Percentiles rank a stretch among this genome's conserved stretches.
Conservation (phyloP, 441 rosid species). For the Kokia cookei region DNA sequence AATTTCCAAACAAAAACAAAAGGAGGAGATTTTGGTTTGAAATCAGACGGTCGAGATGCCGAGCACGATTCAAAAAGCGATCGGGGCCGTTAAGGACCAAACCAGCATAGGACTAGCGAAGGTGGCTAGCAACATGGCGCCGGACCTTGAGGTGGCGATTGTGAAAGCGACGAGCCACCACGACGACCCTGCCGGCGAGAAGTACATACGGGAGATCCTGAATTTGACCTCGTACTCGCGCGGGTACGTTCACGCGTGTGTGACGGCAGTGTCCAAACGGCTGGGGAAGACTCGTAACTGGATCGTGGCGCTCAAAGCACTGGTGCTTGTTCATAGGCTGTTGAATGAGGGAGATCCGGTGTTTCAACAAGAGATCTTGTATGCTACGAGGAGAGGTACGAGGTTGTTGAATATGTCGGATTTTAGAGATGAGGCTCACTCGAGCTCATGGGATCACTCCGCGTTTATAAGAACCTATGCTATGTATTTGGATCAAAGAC, state of each 20-base stretch:
- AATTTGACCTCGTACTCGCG: constrained; percentile 69
- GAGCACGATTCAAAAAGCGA: constrained; percentile 83
- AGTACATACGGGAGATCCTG: constrained; percentile 67
- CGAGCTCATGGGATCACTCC: constrained; percentile 94
- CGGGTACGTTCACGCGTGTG: constrained; percentile 73
- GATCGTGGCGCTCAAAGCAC: constrained; percentile 85
- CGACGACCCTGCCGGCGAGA: constrained; percentile 85
- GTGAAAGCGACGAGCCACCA: constrained; percentile 98
- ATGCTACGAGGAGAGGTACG: constrained; percentile 76
- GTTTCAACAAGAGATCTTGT: constrained; percentile 75
- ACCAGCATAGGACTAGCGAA: constrained; percentile 90
- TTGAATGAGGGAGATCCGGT: constrained; percentile 71
- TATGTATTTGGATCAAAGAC: constrained; percentile 82
- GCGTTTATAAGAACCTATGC: constrained; percentile 86
- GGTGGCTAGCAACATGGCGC: constrained; percentile 89
- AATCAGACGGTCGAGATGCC: constrained; percentile 45
- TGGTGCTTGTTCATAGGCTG: constrained; percentile 70
- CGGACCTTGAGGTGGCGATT: constrained; percentile 94
- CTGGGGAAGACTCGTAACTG: constrained; percentile 89
- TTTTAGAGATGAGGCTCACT: constrained; percentile 94
- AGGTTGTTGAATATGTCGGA: constrained; percentile 87
- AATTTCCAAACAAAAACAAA: not conserved
- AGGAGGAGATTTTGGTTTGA: not conserved
- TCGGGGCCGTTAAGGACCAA: constrained; percentile 95
- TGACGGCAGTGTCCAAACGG: constrained; percentile 73